phyloP scores from a whole-genome alignment of 208 protist genomes.

The Acanthamoeba healyi region DNA sequence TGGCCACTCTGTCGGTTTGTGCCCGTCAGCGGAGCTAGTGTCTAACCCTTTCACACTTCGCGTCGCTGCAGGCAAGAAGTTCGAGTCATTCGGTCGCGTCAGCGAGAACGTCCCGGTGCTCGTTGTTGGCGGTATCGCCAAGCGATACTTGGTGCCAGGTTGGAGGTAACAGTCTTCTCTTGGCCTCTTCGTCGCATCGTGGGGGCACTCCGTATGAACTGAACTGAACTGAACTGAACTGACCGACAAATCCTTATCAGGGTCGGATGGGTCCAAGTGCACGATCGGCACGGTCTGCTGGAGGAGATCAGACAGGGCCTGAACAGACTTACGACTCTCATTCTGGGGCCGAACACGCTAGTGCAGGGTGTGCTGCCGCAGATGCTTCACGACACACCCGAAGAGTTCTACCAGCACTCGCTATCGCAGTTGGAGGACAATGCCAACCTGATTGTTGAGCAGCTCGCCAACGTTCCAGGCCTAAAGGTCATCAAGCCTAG shows the following conservation, averaged over 20 bases:
- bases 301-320: constrained; percentile 72
- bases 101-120: constrained; percentile 92
- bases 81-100: constrained; percentile 92
- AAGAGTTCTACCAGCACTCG: constrained; percentile 84
- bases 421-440: constrained; percentile 86
- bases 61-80: constrained; percentile 75
- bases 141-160: constrained; percentile 94
- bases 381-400: constrained; percentile 91
- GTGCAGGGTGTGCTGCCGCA: constrained; percentile 92
- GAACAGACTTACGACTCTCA: constrained; percentile 83
- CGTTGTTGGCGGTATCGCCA: constrained; percentile 94
- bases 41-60: too few species aligned
- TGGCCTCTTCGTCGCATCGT: too few species aligned
- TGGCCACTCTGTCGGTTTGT: neutral
- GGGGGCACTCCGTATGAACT: too few species aligned
- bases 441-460: constrained; percentile 85
- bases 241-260: neutral
- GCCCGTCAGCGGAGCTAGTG: neutral
- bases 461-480: constrained; percentile 85
- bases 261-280: neutral
- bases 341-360: constrained; percentile 94
- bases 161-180: constrained; percentile 95
- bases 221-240: constrained; percentile 70
- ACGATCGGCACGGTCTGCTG: constrained; percentile 28
- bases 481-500: constrained; percentile 88